Percentiles rank a stretch among this genome's conserved stretches.
Conservation (phyloP, 2,329 filamentous ascomycete species). For the Amauroascus verrucosus region DNA sequence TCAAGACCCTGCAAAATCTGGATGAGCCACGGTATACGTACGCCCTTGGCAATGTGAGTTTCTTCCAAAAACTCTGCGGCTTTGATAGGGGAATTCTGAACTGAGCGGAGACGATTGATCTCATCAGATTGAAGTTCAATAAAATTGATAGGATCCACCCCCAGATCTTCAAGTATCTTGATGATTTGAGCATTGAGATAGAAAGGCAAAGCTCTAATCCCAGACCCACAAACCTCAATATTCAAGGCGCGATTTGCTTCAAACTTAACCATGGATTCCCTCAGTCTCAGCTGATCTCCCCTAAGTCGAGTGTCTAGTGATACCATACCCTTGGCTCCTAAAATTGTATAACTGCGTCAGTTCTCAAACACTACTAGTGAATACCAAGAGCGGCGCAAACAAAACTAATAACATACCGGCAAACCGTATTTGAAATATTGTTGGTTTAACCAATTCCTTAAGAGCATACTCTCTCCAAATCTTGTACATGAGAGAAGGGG, state of each 20-base stretch:
- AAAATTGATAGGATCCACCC: conserved; percentile 50
- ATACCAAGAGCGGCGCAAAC: neutral
- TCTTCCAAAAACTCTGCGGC: conserved; percentile 56
- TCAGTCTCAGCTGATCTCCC: conserved; percentile 51
- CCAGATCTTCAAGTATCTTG: conserved; percentile 76
- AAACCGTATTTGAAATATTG: conserved; percentile 59
- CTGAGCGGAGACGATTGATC: conserved; percentile 48
- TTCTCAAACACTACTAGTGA: no score
- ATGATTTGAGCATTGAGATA: conserved; percentile 71
- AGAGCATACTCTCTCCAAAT: conserved; percentile 43
- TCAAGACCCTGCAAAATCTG: conserved; percentile 46
- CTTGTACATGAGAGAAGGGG: conserved; percentile 46
- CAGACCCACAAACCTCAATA: conserved; percentile 36
- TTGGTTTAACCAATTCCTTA: conserved; percentile 20
- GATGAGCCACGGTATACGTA: conserved; percentile 54
- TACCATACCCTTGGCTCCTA: conserved; percentile 67
- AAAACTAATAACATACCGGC: conserved; percentile 37
- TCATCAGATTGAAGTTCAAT: conserved; percentile 53
- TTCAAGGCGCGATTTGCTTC: conserved; percentile 43
- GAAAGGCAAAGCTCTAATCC: conserved; percentile 56
- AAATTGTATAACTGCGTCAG: conserved; percentile 3
- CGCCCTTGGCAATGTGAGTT: conserved; percentile 50
- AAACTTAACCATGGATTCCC: conserved; percentile 75
- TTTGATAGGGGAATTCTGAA: conserved; percentile 50
- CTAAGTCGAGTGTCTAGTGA: conserved; percentile 53